Conservation (phyloP, 768 basidiomycete genomes). For the Suillus discolor region DNA sequence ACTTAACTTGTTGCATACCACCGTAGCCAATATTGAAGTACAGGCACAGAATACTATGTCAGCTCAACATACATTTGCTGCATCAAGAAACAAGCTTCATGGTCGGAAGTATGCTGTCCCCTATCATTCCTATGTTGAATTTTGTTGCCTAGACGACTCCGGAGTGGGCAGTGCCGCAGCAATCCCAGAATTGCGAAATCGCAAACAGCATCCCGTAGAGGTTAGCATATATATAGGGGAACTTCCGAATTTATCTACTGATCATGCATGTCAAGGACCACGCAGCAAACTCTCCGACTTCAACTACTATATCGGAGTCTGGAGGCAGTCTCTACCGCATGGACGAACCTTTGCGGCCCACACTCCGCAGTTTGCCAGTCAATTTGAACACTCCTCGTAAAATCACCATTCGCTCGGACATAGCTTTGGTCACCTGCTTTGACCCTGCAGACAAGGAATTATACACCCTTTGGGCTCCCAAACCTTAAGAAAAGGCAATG, state of each 20-base stretch:
- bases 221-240: conserved; percentile 13
- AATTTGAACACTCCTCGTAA: conserved; percentile 36
- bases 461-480: conserved; percentile 75
- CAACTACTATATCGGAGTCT: conserved; percentile 34
- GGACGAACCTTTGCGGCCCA: conserved; percentile 15
- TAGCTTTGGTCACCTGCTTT: conserved; percentile 70
- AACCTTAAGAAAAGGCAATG: background rate
- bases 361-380: conserved; percentile 20
- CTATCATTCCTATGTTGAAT: background rate
- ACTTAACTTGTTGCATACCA: background rate
- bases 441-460: conserved; percentile 76
- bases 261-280: conserved; percentile 15
- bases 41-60: background rate
- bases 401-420: conserved; percentile 61
- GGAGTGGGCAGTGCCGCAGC: conserved; percentile 7
- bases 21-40: background rate
- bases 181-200: conserved; percentile 21
- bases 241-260: background rate
- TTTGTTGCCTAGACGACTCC: conserved; percentile 10
- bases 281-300: conserved; percentile 27
- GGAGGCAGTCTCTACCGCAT: conserved; percentile 22
- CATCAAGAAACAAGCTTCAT: background rate
- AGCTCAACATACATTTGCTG: background rate
- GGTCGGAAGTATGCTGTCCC: background rate
- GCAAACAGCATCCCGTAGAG: conserved; percentile 14